Evolutionary conservation across 1,284 basidiomycete genomes (phyloP), one percentile per base, ranked within the genome.

Genomic region (Vanrija pseudolonga): DNA sequence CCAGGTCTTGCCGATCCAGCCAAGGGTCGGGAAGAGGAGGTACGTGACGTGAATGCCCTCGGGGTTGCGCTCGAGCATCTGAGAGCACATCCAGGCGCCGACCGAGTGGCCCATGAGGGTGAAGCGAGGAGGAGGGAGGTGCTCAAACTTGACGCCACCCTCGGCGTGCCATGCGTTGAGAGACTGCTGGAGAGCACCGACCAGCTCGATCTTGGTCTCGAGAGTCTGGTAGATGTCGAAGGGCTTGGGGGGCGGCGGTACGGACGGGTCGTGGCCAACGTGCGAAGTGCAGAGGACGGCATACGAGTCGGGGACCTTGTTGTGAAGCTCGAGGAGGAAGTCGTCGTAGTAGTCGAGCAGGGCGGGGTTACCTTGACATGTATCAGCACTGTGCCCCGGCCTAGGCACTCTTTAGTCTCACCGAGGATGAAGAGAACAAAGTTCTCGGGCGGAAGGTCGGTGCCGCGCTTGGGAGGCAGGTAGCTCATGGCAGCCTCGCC

Each of bases 341-440:
- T 65, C 63, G n/a, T 63, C 61, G 58, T 78, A 78, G 62, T 74
- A 78, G 47, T 66, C 65, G 9, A 75, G 54, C 18, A 75, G 55
- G n/a, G 73, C 75, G 4, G 75, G 74, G 57, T 77, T 77, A 32
- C 76, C 76, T 76, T 44, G 5, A n/a, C 17, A 45, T 50, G 14
- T 32, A 24, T 43, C 39, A 42, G 48, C 22, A 39, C 3, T 4
- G 24, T 26, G 24, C 24, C 9, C 24, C n/a, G n/a, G n/a, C 24
- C 24, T 26, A 26, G 24, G 24, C 24, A 9, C 24, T 41, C 78
- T 65, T 81, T 82, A 64, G 69, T 48, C 65, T 46, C 40, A 71
- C 72, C 72, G 3, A 71, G 64, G 3, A 73, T 60, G 58, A 71
- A 72, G n/a, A 73, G 36, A 2, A 58, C 60, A 15, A 73, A 38